Percentiles rank a stretch among this genome's conserved stretches.
These are phyloP conservation scores for Colletotrichum gigasporum DNA, from an alignment of 2,329 filamentous ascomycete species.

Conservation along the genomic window DNA sequence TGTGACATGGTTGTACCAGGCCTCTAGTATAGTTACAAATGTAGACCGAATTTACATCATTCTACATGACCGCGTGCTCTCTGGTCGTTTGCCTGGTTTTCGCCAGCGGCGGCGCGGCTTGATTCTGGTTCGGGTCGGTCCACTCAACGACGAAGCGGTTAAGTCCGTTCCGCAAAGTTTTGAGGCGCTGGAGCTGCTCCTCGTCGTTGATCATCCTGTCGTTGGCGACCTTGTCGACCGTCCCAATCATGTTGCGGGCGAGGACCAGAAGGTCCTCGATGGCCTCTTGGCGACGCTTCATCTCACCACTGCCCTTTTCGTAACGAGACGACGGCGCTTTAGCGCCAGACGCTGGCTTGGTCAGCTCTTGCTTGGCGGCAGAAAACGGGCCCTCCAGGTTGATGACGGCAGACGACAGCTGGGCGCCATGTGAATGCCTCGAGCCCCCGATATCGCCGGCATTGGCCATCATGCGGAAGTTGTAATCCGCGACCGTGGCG, in stretches of 20 bases:
- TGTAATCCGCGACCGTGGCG: slow-evolving; percentile 57
- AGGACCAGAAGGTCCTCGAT: slow-evolving; percentile 54
- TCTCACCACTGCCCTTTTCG: slow-evolving; percentile 33
- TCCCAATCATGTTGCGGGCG: slow-evolving; percentile 55
- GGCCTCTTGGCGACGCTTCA: slow-evolving; percentile 40
- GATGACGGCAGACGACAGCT: slow-evolving; percentile 60
- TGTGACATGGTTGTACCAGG: not conserved
- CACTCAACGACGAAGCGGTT: slow-evolving; percentile 38
- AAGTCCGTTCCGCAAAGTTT: slow-evolving; percentile 39
- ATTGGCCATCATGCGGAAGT: slow-evolving; percentile 45
- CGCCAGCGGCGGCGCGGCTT: too few relatives aligned
- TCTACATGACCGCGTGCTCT: not conserved
- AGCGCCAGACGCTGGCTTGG: slow-evolving; percentile 37
- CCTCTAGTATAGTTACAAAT: not conserved
- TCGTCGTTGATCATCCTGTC: slow-evolving; percentile 49
- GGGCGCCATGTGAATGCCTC: slow-evolving; percentile 56
- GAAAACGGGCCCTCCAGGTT: slow-evolving; percentile 61
- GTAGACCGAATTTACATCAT: too few relatives aligned
- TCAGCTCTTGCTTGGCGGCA: slow-evolving; percentile 47
- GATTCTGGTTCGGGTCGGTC: slow-evolving; percentile 27
- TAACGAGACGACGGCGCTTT: too few relatives aligned
- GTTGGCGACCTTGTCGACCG: slow-evolving; percentile 53
- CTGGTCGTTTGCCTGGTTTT: not conserved
- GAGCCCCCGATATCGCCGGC: slow-evolving; percentile 43
- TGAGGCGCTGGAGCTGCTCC: slow-evolving; percentile 44